Conservation (phyloP, 257 asterid species). For the Plantago major region DNA sequence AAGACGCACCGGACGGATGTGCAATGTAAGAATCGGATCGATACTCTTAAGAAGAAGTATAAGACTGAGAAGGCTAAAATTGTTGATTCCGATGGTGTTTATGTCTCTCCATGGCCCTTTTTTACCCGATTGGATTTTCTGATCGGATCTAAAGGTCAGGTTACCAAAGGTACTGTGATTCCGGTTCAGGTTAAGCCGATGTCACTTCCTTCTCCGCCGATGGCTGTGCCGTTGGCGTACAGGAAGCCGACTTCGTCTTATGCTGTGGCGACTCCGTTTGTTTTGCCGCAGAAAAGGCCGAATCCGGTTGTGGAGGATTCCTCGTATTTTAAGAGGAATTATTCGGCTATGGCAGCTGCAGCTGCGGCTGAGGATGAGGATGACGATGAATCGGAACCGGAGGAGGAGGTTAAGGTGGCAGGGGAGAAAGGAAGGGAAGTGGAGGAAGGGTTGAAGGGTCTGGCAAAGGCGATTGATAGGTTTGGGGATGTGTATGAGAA, state of each 20-base stretch:
- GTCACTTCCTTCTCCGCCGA: slow-evolving; percentile 34
- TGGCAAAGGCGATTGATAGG: slow-evolving; percentile 72
- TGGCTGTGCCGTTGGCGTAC: slow-evolving; percentile 34
- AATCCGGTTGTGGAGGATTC: slow-evolving; percentile 36
- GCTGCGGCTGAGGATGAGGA: slow-evolving; percentile 45
- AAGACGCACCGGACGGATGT: slow-evolving; percentile 70
- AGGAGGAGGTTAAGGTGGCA: slow-evolving; percentile 26
- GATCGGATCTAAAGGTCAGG: slow-evolving; percentile 44
- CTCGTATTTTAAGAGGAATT: slow-evolving; percentile 50
- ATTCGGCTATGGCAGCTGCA: slow-evolving; percentile 49
- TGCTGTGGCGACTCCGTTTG: slow-evolving; percentile 29
- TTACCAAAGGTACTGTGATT: slow-evolving; percentile 11
- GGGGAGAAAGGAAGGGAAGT: slow-evolving; percentile 25
- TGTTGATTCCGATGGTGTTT: slow-evolving; percentile 40
- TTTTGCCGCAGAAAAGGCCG: slow-evolving; percentile 58
- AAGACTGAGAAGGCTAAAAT: slow-evolving; percentile 68
- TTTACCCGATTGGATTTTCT: slow-evolving; percentile 42
- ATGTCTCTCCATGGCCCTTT: slow-evolving; percentile 63
- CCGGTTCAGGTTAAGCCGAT: slow-evolving; percentile 19
- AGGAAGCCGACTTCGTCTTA: slow-evolving; percentile 19
- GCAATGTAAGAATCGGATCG: slow-evolving; percentile 90
- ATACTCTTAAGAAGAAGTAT: slow-evolving; percentile 83
- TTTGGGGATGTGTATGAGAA: slow-evolving; percentile 70
- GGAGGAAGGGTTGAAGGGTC: slow-evolving; percentile 49
- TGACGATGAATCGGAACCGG: slow-evolving; percentile 37